Conservation (phyloP, 2,329 filamentous ascomycete genomes). For the Aureobasidium sp. region DNA sequence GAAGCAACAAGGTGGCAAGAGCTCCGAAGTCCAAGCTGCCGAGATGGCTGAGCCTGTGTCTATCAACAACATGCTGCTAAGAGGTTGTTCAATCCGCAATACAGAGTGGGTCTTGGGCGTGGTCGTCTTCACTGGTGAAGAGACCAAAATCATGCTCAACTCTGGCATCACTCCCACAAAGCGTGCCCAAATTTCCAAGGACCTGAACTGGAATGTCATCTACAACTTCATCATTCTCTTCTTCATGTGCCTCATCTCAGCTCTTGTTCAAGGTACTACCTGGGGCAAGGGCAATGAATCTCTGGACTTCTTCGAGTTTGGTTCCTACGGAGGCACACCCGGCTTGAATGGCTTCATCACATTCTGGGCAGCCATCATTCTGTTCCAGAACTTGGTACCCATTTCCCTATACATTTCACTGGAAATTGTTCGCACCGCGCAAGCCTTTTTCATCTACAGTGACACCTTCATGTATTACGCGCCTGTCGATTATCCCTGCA, state of each 20-base stretch:
- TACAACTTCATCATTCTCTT: conserved; percentile 92
- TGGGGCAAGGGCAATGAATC: conserved; percentile 73
- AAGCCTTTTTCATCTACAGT: conserved; percentile 96
- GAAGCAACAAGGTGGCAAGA: conserved; percentile 63
- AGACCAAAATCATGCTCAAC: conserved; percentile 99
- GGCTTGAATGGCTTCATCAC: conserved; percentile 85
- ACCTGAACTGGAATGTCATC: conserved; percentile 94
- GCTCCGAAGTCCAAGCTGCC: conserved; percentile 54
- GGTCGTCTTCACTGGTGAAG: conserved; percentile 87
- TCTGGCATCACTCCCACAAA: conserved; percentile 93
- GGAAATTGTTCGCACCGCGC: conserved; percentile 86
- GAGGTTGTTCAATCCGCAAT: conserved; percentile 88
- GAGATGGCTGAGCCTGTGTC: conserved; percentile 88
- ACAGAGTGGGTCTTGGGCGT: conserved; percentile 94
- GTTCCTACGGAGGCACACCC: conserved; percentile 60
- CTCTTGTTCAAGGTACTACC: conserved; percentile 73
- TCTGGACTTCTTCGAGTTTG: conserved; percentile 74
- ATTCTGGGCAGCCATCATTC: conserved; percentile 89
- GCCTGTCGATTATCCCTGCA: conserved; percentile 84
- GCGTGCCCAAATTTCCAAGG: conserved; percentile 80
- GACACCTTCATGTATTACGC: conserved; percentile 98
- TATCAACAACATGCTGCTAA: conserved; percentile 90
- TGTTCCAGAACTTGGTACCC: conserved; percentile 97
- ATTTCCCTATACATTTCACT: conserved; percentile 97
- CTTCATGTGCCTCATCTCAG: conserved; percentile 79